phyloP scores from a whole-genome alignment of 768 basidiomycete species.

The Leccinellum rugosiceps region DNA sequence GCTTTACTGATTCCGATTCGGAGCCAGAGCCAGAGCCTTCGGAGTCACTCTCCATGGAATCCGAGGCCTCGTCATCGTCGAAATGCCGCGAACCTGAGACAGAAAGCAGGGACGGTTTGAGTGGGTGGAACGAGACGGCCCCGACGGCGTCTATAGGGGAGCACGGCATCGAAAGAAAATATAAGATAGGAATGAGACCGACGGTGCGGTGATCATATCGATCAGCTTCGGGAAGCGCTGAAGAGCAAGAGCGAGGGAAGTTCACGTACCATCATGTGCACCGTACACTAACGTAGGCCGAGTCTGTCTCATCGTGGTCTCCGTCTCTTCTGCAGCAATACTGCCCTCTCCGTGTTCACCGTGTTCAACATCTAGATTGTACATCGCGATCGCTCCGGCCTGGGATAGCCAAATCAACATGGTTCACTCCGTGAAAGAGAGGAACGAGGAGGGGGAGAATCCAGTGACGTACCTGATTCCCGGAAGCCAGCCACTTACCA shows the following conservation, averaged over 20 bases:
- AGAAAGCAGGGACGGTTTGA: slow-evolving; percentile 54
- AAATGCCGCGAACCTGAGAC: slow-evolving; percentile 81
- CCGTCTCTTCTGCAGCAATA: neutral
- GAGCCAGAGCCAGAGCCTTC: slow-evolving; percentile 16
- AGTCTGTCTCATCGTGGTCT: slow-evolving; percentile 8
- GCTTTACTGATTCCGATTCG: slow-evolving; percentile 1
- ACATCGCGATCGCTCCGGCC: slow-evolving; percentile 59
- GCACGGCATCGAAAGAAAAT: neutral
- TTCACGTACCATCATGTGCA: slow-evolving; percentile 54
- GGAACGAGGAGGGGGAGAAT: neutral
- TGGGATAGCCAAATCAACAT: slow-evolving; percentile 23
- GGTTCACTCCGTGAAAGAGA: neutral
- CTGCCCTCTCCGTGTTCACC: slow-evolving; percentile 1
- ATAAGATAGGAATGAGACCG: neutral
- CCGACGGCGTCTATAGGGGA: slow-evolving; percentile 61
- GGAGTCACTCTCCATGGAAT: neutral
- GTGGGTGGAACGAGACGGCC: slow-evolving; percentile 71
- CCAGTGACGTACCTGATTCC: slow-evolving; percentile 55
- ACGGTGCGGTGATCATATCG: neutral
- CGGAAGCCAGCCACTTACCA: slow-evolving; percentile 62
- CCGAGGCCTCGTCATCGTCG: slow-evolving; percentile 12
- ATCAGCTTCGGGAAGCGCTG: neutral
- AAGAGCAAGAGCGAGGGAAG: neutral
- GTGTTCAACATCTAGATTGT: slow-evolving; percentile 40
- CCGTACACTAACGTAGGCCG: slow-evolving; percentile 38